A percentile compares a stretch with the other conserved stretches of the same genome.
Evolutionary conservation across 768 basidiomycete genomes (phyloP).

Genomic region (Boletus reticulatus): DNA sequence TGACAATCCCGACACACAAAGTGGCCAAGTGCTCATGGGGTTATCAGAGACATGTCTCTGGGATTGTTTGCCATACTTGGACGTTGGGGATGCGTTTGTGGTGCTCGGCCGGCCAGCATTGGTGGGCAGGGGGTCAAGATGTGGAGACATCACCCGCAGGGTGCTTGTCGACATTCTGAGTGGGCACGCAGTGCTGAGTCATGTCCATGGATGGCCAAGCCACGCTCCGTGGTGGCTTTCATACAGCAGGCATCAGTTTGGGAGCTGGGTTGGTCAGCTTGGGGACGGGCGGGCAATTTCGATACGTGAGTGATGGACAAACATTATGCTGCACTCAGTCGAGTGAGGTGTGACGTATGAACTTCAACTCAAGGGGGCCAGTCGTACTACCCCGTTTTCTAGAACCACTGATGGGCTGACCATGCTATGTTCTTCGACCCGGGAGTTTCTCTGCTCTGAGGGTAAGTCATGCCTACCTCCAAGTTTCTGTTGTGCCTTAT

Average conservation of each 20-base stretch:
- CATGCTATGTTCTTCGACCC: constrained; percentile 89
- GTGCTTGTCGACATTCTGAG: constrained; percentile 81
- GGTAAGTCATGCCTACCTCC: constrained; percentile 33
- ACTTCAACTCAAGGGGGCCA: constrained; percentile 92
- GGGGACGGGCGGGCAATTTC: constrained; percentile 97
- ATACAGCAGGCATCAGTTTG: constrained; percentile 92
- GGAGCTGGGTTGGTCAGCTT: constrained; percentile 88
- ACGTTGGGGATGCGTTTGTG: constrained; percentile 81
- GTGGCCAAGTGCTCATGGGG: constrained; percentile 61
- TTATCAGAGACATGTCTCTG: constrained; percentile 64
- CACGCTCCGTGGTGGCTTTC: constrained; percentile 76
- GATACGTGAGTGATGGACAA: constrained; percentile 46
- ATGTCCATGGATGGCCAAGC: constrained; percentile 40
- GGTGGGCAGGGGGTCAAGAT: constrained; percentile 27
- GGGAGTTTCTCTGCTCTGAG: constrained; percentile 93
- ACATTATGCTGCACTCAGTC: constrained; percentile 69
- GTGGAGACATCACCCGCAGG: constrained; percentile 25
- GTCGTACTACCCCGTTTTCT: constrained; percentile 93
- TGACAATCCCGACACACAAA: constrained; percentile 61
- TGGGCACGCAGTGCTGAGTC: constrained; percentile 70
- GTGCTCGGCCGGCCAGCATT: constrained; percentile 63
- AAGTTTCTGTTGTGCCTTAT: too few relatives aligned
- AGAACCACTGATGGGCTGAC: constrained; percentile 92
- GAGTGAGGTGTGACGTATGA: constrained; percentile 63
- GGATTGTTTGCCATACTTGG: constrained; percentile 81